phyloP scores from a whole-genome alignment of 2,329 filamentous ascomycete genomes.

The Tolypocladium nubicola region DNA sequence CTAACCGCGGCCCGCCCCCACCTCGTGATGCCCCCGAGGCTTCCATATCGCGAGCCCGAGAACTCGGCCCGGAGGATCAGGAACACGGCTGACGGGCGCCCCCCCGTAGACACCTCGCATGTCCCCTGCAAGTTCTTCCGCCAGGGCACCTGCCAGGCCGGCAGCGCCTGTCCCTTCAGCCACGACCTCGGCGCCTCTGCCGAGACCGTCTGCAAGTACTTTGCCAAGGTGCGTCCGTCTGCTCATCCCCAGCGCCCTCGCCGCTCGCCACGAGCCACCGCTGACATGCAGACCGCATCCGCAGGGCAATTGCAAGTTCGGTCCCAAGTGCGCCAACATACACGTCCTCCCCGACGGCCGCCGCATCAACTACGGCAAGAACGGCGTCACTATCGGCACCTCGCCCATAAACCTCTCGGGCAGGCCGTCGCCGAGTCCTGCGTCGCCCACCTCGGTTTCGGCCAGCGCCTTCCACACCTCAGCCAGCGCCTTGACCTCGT shows the following conservation, averaged over 20 bases:
- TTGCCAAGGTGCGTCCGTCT: constrained; percentile 66
- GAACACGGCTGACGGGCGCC: not conserved
- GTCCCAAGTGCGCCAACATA: constrained; percentile 92
- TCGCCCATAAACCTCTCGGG: constrained; percentile 50
- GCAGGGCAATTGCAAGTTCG: constrained; percentile 97
- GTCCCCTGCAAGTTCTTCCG: constrained; percentile 99
- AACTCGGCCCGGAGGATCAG: not conserved
- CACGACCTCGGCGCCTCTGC: constrained; percentile 79
- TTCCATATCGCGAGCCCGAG: not conserved
- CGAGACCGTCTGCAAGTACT: constrained; percentile 96
- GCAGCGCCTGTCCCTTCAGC: constrained; percentile 90
- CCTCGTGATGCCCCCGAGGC: not conserved
- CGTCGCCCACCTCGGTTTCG: constrained; percentile 28
- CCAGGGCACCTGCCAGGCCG: constrained; percentile 91
- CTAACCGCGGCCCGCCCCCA: not conserved
- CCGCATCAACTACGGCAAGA: constrained; percentile 72
- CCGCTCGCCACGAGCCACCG: not conserved
- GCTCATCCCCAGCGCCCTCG: not conserved
- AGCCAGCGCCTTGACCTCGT: constrained; percentile 54
- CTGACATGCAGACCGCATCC: not conserved
- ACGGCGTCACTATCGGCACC: constrained; percentile 54
- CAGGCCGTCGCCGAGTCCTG: constrained; percentile 43
- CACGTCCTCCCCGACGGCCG: constrained; percentile 91
- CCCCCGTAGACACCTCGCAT: constrained; percentile 70
- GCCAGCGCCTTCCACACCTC: constrained; percentile 38